Evolutionary conservation across 495 filamentous ascomycete genomes (phyloP).

Genomic region (Hapsidospora chrysogenum): DNA sequence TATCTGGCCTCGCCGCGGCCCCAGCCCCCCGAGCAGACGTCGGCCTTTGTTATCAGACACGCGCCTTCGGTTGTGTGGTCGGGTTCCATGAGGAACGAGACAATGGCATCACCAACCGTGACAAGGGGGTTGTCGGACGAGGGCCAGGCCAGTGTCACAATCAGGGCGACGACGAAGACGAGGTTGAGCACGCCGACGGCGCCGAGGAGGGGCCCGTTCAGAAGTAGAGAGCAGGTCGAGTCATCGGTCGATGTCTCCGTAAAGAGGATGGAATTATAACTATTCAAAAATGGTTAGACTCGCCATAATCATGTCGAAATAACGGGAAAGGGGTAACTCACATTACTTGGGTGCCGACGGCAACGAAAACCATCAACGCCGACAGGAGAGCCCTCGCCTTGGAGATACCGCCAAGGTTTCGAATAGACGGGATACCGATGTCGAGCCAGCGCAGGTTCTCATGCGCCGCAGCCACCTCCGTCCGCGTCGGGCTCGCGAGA

Average conservation of each 20-base stretch:
- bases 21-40: conserved; percentile 22
- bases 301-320: background rate
- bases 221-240: conserved; percentile 18
- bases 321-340: conserved; percentile 12
- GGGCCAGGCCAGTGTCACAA: conserved; percentile 11
- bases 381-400: conserved; percentile 18
- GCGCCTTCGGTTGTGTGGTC: conserved; percentile 16
- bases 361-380: conserved; percentile 16
- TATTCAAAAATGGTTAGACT: conserved; percentile 7
- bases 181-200: conserved; percentile 22
- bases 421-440: conserved; percentile 32
- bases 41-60: conserved; percentile 22
- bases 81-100: conserved; percentile 24
- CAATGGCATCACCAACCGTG: conserved; percentile 27
- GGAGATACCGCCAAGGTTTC: conserved; percentile 26
- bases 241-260: conserved; percentile 7
- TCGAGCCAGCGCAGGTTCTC: conserved; percentile 28
- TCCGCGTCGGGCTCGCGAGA: conserved; percentile 32
- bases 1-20: conserved; percentile 16
- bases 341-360: conserved; percentile 25
- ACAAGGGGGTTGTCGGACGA: conserved; percentile 20
- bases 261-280: conserved; percentile 30
- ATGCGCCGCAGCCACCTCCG: conserved; percentile 33
- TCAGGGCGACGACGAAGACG: conserved; percentile 15
- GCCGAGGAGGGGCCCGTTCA: conserved; percentile 23